Conservation (phyloP, 129 eudicot species). For the carrot (Daucus carota) region DH1_v3.0 NC_030382.2:46543001-46543500, state of each 20-base stretch:
- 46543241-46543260: neutral
- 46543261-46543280: neutral
- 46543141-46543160: no score
- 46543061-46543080: no score
- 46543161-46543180: no score
- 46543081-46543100: no score
- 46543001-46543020: no score
- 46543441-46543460: neutral
- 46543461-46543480: no score
- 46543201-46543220: neutral
- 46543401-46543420: neutral
- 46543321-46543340: no score
- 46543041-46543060: no score
- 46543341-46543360: neutral
- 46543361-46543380: neutral
- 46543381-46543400: neutral
- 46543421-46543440: neutral
- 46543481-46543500: no score
- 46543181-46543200: no score
- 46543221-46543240: neutral
- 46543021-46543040: neutral
- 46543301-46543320: conserved; percentile 1
- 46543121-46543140: no score
- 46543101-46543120: no score
- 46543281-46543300: neutral